phyloP scores from a whole-genome alignment of 768 basidiomycete genomes.

The Leccinum aurantiacum region DNA sequence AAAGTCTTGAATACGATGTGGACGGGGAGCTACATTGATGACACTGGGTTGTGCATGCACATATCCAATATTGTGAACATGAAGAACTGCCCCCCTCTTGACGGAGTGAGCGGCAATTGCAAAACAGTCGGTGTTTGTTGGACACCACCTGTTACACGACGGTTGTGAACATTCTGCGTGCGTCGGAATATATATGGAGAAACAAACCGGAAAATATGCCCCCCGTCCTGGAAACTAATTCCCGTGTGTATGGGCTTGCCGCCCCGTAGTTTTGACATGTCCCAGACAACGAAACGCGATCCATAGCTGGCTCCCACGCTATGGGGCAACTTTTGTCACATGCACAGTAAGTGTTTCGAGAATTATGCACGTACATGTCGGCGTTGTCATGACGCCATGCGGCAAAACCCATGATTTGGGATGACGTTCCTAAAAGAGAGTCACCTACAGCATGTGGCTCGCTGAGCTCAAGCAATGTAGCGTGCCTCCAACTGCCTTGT shows the following conservation, averaged over 20 bases:
- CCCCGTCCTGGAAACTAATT: slow-evolving; percentile 64
- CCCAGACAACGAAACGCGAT: slow-evolving; percentile 74
- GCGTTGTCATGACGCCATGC: slow-evolving; percentile 70
- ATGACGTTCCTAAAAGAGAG: slow-evolving; percentile 44
- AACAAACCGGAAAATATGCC: slow-evolving; percentile 61
- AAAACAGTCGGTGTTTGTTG: slow-evolving; percentile 73
- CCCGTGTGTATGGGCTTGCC: slow-evolving; percentile 70
- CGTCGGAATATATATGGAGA: neutral
- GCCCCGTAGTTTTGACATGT: slow-evolving; percentile 66
- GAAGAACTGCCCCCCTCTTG: slow-evolving; percentile 61
- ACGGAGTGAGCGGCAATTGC: slow-evolving; percentile 67
- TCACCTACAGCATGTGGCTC: slow-evolving; percentile 66
- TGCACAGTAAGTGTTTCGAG: neutral
- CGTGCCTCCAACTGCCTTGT: slow-evolving; percentile 57
- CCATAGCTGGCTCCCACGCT: slow-evolving; percentile 79
- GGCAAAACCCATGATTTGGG: slow-evolving; percentile 55
- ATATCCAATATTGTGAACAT: slow-evolving; percentile 68
- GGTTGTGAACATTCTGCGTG: slow-evolving; percentile 1
- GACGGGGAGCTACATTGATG: slow-evolving; percentile 57
- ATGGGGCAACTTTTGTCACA: slow-evolving; percentile 1
- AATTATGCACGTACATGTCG: slow-evolving; percentile 60
- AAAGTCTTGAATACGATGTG: slow-evolving; percentile 69
- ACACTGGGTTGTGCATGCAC: slow-evolving; percentile 61
- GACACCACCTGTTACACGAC: slow-evolving; percentile 65
- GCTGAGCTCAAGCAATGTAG: slow-evolving; percentile 66